A percentile compares a stretch with the other conserved stretches of the same genome.
Evolutionary conservation across 345 rosid species (phyloP).

Genomic region (Hibiscus trionum): DNA sequence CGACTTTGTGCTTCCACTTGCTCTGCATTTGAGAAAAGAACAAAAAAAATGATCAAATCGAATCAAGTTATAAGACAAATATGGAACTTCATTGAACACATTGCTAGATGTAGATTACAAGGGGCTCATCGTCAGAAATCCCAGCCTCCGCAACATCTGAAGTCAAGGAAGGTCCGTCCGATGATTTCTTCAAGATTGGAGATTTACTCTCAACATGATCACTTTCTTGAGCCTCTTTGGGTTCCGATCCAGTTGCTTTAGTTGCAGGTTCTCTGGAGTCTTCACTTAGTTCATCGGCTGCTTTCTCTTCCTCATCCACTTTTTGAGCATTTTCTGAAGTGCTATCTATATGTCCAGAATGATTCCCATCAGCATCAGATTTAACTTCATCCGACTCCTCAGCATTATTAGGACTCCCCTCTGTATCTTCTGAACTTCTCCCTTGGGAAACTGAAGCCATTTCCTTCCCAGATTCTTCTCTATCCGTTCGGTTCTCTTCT

Average conservation of each 20-base stretch:
- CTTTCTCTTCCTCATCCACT: slow-evolving; percentile 26
- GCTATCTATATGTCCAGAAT: slow-evolving; percentile 18
- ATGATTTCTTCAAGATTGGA: slow-evolving; percentile 14
- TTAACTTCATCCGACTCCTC: slow-evolving; percentile 38
- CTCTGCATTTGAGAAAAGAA: slow-evolving; percentile 44
- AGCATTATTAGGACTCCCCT: slow-evolving; percentile 23
- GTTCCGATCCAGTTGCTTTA: slow-evolving; percentile 32
- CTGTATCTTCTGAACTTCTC: slow-evolving; percentile 30
- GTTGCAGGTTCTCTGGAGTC: slow-evolving; percentile 28
- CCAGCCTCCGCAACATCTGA: slow-evolving; percentile 35
- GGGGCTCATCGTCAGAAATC: slow-evolving; percentile 83
- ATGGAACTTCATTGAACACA: background rate
- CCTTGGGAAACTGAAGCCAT: slow-evolving; percentile 25
- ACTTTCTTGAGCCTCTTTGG: slow-evolving; percentile 33
- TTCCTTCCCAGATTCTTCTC: slow-evolving; percentile 40
- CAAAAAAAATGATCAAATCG: background rate
- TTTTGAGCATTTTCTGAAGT: slow-evolving; percentile 27
- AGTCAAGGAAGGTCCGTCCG: slow-evolving; percentile 15
- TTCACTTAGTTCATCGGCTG: slow-evolving; percentile 32
- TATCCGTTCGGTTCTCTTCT: slow-evolving; percentile 24
- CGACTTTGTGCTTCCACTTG: slow-evolving; percentile 58
- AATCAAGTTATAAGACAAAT: slow-evolving; percentile 6
- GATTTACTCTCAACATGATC: slow-evolving; percentile 16
- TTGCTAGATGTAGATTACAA: slow-evolving; percentile 41
- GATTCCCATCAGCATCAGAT: slow-evolving; percentile 39